Base-by-base conservation (phyloP, 768 basidiomycete species). In the Pulveroboletus sp. region DNA sequence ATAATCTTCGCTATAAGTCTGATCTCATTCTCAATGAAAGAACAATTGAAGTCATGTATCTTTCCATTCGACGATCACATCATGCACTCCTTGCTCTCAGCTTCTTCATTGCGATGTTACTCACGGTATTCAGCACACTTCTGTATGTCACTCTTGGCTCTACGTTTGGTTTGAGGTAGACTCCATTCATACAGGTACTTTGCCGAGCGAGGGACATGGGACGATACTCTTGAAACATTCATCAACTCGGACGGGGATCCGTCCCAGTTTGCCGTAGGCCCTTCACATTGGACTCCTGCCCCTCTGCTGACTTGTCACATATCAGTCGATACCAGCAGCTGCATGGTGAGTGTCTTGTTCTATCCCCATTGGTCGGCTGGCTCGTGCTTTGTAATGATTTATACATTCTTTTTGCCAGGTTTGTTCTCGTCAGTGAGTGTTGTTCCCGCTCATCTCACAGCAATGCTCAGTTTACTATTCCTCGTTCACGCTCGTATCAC, bases 21-120 rank as follows among this genome's bases (percentile, higher is more conserved):
- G 20, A 64, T 49, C 1, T 17, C 5, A 13, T 9, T n/a, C 22
- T 23, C 17, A 8, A 12, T 36, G 22, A 34, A 52, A 89, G 88
- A 39, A 91, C 89, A 0, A 91, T 91, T 42, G 88, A 92, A 73
- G 89, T 91, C 59, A 96, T 95, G 93, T 92, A 87, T 64, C 77
- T 95, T 26, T 85, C 90, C 26, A 85, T 93, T 30, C 78, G 86
- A 43, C 76, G 90, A 51, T 93, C 89, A 0, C 86, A 90, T 55
- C 89, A 94, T 58, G 92, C 92, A 1, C 74, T 93, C 1, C 76
- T 93, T 4, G 92, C 93, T 0, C 82, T 95, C 17, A 80, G 81
- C 3, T 95, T 94, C 68, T 94, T 95, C 70, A 86, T 94, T 13
- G 69, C 85, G 45, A 92, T 93, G 83, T 81, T 90, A 2, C 73